A percentile compares a stretch with the other conserved stretches of the same genome.
Evolutionary conservation across 78 protist species (phyloP).

Genomic region (Creolimax fragrantissima): DNA sequence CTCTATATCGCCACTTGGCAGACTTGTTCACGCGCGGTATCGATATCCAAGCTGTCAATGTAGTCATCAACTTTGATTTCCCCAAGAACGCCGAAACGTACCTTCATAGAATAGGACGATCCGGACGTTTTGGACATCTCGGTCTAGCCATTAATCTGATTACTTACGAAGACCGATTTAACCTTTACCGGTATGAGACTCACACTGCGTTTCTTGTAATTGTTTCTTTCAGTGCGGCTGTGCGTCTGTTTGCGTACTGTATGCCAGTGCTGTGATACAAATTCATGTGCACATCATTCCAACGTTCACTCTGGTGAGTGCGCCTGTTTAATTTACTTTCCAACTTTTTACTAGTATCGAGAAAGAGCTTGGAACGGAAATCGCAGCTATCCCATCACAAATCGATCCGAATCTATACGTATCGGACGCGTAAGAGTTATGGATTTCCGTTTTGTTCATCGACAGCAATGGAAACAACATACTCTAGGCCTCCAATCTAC

Average conservation of each 20-base stretch:
- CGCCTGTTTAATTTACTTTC: neutral
- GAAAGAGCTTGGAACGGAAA: constrained; percentile 91
- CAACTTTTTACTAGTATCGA: constrained; percentile 54
- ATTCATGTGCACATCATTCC: neutral
- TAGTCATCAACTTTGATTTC: constrained; percentile 95
- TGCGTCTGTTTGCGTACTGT: neutral
- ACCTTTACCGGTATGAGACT: constrained; percentile 63
- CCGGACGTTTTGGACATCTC: constrained; percentile 95
- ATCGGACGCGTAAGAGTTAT: neutral
- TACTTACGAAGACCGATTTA: constrained; percentile 87
- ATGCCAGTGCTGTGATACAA: neutral
- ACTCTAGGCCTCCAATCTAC: no score
- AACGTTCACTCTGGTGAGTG: no score
- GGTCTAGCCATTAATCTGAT: constrained; percentile 98
- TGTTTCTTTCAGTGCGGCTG: neutral
- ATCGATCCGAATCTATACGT: constrained; percentile 71
- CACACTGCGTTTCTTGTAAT: neutral
- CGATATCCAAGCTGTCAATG: constrained; percentile 96
- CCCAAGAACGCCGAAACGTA: constrained; percentile 59
- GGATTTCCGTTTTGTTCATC: no score
- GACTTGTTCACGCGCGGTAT: constrained; percentile 94
- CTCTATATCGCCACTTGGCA: no score
- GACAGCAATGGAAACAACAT: no score
- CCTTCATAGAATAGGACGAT: constrained; percentile 92
- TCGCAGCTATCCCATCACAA: constrained; percentile 88